Evolutionary conservation across 2,329 filamentous ascomycete genomes (phyloP), one percentile per base, ranked within the genome.

Genomic region (Zymoseptoria crescenta): DNA sequence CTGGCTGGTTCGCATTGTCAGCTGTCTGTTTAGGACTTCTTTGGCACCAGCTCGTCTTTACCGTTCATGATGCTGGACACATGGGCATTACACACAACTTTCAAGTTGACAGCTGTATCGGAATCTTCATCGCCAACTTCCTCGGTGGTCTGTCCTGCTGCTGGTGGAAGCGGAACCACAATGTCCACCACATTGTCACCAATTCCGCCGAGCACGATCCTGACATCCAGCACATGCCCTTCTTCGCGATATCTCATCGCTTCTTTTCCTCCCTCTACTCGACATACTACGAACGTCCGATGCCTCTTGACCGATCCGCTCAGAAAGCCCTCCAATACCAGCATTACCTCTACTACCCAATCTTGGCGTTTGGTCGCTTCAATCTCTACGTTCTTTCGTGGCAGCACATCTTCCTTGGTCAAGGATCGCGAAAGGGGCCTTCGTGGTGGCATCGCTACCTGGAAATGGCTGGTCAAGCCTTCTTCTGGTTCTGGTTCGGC

Each of bases 101-200:
- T 72, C 86, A 88, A 54, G 75, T 85, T 45, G 94, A 99, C 73
- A 88, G 87, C 1, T 80, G 88, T 54, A 90, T 99, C 62, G 93
- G 91, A 54, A 96, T 97, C 70, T 76, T 96, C 64, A 88, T 96
- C 68, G 91, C 92, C 56, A 88, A 96, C 72, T 97, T 88, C 68
- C 77, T 94, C 20, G 94, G 94, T 45, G 94, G 94, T 0, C 76
- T 99, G 35, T 96, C 91, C 27, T 77, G 96, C 56, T 90, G 93
- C 51, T 99, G 94, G 94, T 99, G 94, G 93, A 97, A 97, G 76
- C 83, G 85, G 62, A 96, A 86, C 72, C 93, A 97, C 75, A 97
- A 97, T 70, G 91, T 96, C 8, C 93, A 97, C 72, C 93, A 97
- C 70, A 91, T 97, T 66, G 88, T 97, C 56, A 97, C 94, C 19